phyloP scores from a whole-genome alignment of 2,329 filamentous ascomycete genomes.

The Acephala macrosclerotiorum region DNA sequence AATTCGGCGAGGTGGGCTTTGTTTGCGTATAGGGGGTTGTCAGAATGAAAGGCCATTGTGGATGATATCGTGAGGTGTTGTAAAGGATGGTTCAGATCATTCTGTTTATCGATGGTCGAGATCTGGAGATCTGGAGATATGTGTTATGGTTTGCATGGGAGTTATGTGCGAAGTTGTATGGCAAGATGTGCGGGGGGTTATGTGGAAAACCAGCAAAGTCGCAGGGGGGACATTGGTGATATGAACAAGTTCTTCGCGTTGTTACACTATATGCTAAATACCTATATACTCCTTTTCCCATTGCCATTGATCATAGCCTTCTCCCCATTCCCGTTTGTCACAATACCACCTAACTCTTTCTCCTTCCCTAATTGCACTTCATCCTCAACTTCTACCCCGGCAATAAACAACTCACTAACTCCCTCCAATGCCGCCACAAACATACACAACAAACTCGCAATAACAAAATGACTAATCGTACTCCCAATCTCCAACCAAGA shows the following conservation, averaged over 20 bases:
- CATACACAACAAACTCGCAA: constrained; percentile 86
- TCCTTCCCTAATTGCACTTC: constrained; percentile 37
- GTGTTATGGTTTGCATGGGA: too few species aligned
- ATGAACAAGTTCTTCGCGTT: not conserved
- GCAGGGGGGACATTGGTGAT: too few species aligned
- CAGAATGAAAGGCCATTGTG: too few species aligned
- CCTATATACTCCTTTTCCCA: constrained; percentile 9
- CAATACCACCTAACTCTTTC: constrained; percentile 37
- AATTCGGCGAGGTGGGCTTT: too few species aligned
- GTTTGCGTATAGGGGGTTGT: too few species aligned
- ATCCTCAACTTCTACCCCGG: constrained; percentile 74
- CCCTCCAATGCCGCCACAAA: constrained; percentile 91
- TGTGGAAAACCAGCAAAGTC: too few species aligned
- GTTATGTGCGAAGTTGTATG: too few species aligned
- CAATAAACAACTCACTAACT: constrained; percentile 82
- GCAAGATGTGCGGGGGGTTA: too few species aligned
- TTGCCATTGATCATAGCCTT: constrained; percentile 22
- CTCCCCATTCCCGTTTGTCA: constrained; percentile 18
- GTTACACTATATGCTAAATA: not conserved
- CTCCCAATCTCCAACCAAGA: constrained; percentile 98
- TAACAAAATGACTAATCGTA: constrained; percentile 94
- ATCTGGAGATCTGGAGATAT: too few species aligned
- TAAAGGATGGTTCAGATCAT: too few species aligned
- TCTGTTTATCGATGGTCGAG: too few species aligned
- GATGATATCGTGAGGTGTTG: too few species aligned